Conservation (phyloP, 495 filamentous ascomycete species). For the Baudoinia panamericana region DNA sequence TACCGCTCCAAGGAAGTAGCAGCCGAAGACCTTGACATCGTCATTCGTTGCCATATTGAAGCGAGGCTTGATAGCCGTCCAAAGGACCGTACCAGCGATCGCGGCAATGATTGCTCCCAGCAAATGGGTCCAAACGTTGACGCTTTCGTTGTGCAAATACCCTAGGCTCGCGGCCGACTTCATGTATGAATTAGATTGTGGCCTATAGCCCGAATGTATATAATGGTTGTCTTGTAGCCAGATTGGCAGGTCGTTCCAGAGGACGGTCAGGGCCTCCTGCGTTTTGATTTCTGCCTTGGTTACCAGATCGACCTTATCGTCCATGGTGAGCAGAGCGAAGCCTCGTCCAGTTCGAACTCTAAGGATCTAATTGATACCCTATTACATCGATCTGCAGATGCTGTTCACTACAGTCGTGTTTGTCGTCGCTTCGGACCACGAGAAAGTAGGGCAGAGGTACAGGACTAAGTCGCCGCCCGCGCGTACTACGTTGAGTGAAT, state of each 20-base stretch:
- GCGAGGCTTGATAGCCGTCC: slow-evolving; percentile 45
- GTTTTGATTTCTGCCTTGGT: slow-evolving; percentile 6
- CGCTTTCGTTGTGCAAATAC: slow-evolving; percentile 85
- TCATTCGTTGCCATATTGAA: slow-evolving; percentile 49
- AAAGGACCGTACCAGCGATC: slow-evolving; percentile 31
- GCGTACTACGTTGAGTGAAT: too few relatives aligned
- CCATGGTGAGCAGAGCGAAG: slow-evolving; percentile 14
- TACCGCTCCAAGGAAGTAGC: slow-evolving; percentile 66
- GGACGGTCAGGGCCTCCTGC: slow-evolving; percentile 26
- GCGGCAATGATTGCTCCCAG: slow-evolving; percentile 44
- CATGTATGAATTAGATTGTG: slow-evolving; percentile 50
- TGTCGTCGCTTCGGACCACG: too few relatives aligned
- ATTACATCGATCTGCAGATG: too few relatives aligned
- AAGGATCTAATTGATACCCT: too few relatives aligned
- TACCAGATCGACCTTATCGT: slow-evolving; percentile 15
- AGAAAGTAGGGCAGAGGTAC: too few relatives aligned
- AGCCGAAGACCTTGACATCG: slow-evolving; percentile 59
- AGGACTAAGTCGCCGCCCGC: too few relatives aligned
- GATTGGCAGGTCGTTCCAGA: slow-evolving; percentile 50
- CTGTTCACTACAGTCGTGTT: too few relatives aligned
- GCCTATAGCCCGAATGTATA: slow-evolving; percentile 60
- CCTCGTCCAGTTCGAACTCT: too few relatives aligned
- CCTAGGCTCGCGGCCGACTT: slow-evolving; percentile 50
- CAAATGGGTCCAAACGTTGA: slow-evolving; percentile 89
- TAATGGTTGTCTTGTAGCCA: slow-evolving; percentile 73